Evolutionary conservation across 495 filamentous ascomycete species (phyloP).

Genomic region (Xylaria telfairii): DNA sequence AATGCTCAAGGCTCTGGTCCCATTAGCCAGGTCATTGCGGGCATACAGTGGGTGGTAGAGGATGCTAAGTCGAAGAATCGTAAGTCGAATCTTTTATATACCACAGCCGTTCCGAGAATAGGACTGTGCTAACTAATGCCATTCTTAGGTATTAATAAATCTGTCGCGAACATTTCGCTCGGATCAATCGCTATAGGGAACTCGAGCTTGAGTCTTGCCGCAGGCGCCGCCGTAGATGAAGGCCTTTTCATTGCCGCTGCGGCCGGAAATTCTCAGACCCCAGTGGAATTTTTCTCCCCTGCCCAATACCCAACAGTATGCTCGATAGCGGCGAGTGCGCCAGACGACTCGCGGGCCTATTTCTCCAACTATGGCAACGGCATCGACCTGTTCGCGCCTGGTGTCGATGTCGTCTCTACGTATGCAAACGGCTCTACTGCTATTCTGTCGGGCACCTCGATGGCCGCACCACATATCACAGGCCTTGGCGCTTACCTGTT

Average conservation of each 20-base stretch:
- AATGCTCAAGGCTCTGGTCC: constrained; percentile 46
- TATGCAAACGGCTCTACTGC: constrained; percentile 44
- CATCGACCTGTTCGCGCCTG: constrained; percentile 55
- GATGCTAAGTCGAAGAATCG: constrained; percentile 40
- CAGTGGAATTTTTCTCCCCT: constrained; percentile 47
- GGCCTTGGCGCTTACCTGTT: constrained; percentile 58
- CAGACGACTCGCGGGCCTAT: constrained; percentile 46
- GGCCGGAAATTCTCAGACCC: constrained; percentile 46
- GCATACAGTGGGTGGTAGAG: constrained; percentile 54
- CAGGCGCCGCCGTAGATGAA: constrained; percentile 43
- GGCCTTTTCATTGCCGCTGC: constrained; percentile 55
- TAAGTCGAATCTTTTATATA: constrained; percentile 20
- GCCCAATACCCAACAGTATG: constrained; percentile 57
- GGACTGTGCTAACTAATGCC: constrained; percentile 21
- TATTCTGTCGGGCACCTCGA: constrained; percentile 58
- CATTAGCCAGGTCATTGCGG: constrained; percentile 54
- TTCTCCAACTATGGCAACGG: constrained; percentile 62
- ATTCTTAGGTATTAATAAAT: constrained; percentile 33
- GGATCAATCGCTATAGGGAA: constrained; percentile 49
- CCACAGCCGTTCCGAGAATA: background rate
- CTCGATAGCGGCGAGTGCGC: constrained; percentile 57
- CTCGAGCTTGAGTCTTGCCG: constrained; percentile 48
- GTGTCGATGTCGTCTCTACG: constrained; percentile 46
- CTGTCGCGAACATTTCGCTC: constrained; percentile 54
- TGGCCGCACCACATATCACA: constrained; percentile 59